Evolutionary conservation across 805 yeast genomes (phyloP).

Genomic region (Ogataea dorogensis): DNA sequence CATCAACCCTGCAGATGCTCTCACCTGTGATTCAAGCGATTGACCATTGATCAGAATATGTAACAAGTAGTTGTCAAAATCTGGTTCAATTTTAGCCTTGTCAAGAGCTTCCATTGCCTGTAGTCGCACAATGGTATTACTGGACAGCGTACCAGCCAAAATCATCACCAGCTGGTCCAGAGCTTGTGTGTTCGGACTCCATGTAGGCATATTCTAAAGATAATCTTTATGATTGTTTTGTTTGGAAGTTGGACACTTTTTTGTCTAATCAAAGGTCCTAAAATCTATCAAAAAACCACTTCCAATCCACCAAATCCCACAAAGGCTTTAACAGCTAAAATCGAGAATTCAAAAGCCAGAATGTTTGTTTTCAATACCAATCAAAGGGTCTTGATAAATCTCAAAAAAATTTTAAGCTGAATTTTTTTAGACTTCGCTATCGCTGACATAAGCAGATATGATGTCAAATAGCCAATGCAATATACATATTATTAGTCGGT

Average conservation of each 20-base stretch:
- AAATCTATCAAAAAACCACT: neutral
- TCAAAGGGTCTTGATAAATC: slow-evolving; percentile 1
- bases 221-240: slow-evolving; percentile 2
- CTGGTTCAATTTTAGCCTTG: slow-evolving; percentile 68
- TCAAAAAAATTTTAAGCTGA: slow-evolving; percentile 3
- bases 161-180: slow-evolving; percentile 64
- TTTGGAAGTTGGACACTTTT: neutral
- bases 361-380: neutral
- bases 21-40: slow-evolving; percentile 48
- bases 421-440: slow-evolving; percentile 2
- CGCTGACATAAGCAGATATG: neutral
- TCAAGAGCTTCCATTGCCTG: slow-evolving; percentile 73
- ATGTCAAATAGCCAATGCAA: neutral
- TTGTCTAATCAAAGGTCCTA: neutral
- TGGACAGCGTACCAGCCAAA: slow-evolving; percentile 69
- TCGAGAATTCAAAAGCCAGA: neutral
- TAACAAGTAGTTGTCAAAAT: slow-evolving; percentile 77
- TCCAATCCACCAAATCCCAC: neutral
- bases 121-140: slow-evolving; percentile 50
- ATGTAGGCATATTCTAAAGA: slow-evolving; percentile 34
- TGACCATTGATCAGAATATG: slow-evolving; percentile 61
- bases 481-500: slow-evolving; percentile 8
- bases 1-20: slow-evolving; percentile 87
- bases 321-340: neutral
- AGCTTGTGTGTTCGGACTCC: slow-evolving; percentile 68